Conservation (phyloP, 768 basidiomycete genomes). For the Tubosaeta sp. region DNA sequence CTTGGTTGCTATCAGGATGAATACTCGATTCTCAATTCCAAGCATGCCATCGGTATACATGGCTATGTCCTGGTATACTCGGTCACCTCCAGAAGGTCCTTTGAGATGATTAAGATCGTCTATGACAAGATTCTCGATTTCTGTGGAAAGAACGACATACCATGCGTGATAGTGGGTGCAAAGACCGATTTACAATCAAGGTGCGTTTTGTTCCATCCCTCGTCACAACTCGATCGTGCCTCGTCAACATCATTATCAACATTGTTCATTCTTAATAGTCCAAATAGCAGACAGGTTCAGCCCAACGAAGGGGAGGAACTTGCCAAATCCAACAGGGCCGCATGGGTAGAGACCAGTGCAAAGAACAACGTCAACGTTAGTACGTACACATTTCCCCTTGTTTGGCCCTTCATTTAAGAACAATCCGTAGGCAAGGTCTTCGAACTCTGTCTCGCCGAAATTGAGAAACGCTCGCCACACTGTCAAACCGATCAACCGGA, state of each 20-base stretch:
- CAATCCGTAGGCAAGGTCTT: conserved; percentile 65
- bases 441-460: conserved; percentile 77
- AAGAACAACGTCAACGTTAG: conserved; percentile 85
- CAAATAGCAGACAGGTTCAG: conserved; percentile 64
- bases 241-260: conserved; percentile 10
- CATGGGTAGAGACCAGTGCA: conserved; percentile 87
- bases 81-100: conserved; percentile 82
- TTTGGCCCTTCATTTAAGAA: not conserved
- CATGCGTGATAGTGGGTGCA: conserved; percentile 92
- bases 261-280: conserved; percentile 30
- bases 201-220: conserved; percentile 41
- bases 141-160: conserved; percentile 77
- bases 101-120: conserved; percentile 91
- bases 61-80: conserved; percentile 97
- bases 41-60: conserved; percentile 95
- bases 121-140: conserved; percentile 93
- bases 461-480: conserved; percentile 68
- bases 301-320: conserved; percentile 70
- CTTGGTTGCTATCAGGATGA: conserved; percentile 57
- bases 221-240: conserved; percentile 9
- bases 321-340: conserved; percentile 66
- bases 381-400: conserved; percentile 40
- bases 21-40: conserved; percentile 88
- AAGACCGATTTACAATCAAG: conserved; percentile 79
- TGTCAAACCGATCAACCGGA: conserved; percentile 40